Base-by-base conservation (phyloP, 2,329 filamentous ascomycete genomes). In the Xenoacremonium recifei region DNA sequence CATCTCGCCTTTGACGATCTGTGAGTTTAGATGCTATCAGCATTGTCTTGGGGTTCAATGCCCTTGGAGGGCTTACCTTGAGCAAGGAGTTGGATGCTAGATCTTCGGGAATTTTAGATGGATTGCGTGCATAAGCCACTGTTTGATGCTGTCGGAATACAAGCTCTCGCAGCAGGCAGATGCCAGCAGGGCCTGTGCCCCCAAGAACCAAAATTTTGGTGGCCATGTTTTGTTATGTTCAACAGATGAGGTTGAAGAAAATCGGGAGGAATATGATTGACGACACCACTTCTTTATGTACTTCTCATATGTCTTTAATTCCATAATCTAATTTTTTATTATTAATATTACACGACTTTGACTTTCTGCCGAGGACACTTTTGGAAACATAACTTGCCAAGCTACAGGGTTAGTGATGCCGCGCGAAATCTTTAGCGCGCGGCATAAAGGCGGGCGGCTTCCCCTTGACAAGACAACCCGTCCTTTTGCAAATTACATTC, bases 181-280 rank as follows among this genome's bases (percentile, higher is more conserved):
- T 55, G 4, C 62, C 62, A 0, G 62, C 51, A 2, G 62, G 62
- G 3, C 60, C 61, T 1, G 61, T 64, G n/a, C 44, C 60, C 2
- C 62, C 61, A 9, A 65, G 47, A 3, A 64, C 56, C 3, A 64
- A 54, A 13, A 60, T 40, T 13, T 39, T 44, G 16, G 20, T 21
- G 16, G 5, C 39, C 30, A 37, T 36, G 16, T 35, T 3, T 10
- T 21, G 3, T 35, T 27, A 2, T 5, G 5, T n/a, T n/a, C n/a
- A n/a, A n/a, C n/a, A n/a, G n/a, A n/a, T n/a, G n/a, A n/a, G n/a
- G n/a, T n/a, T n/a, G n/a, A n/a, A n/a, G n/a, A n/a, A n/a, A n/a
- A n/a, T n/a, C n/a, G n/a, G n/a, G n/a, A n/a, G n/a, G n/a, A n/a
- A n/a, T n/a, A n/a, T n/a, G n/a, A n/a, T n/a, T n/a, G n/a, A n/a